phyloP scores from a whole-genome alignment of 768 basidiomycete species.

The Rhodotorula taiwanensis region DNA sequence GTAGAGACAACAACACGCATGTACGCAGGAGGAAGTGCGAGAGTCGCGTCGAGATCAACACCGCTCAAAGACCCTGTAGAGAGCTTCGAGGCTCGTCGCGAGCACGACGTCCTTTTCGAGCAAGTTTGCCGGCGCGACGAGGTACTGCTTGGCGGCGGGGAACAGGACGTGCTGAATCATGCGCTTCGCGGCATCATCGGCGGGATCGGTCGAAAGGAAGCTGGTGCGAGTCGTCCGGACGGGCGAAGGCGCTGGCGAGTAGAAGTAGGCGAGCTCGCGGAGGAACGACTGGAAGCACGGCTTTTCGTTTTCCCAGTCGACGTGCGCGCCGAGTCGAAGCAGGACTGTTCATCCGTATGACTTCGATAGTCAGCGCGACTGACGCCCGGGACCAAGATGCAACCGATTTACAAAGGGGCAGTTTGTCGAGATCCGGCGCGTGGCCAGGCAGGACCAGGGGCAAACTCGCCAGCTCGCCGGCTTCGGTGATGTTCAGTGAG shows the following conservation, averaged over 20 bases:
- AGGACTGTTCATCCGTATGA: constrained; percentile 31
- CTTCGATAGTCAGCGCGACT: too few relatives aligned
- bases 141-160: constrained; percentile 71
- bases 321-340: constrained; percentile 51
- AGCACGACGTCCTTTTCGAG: constrained; percentile 62
- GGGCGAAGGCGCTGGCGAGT: constrained; percentile 49
- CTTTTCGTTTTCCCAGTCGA: constrained; percentile 76
- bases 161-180: constrained; percentile 87
- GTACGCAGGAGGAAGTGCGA: too few relatives aligned
- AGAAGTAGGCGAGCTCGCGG: constrained; percentile 85
- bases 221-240: neutral
- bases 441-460: constrained; percentile 80
- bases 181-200: constrained; percentile 52
- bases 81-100: constrained; percentile 78
- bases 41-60: constrained; percentile 7
- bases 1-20: neutral
- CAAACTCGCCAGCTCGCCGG: constrained; percentile 64
- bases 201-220: constrained; percentile 18
- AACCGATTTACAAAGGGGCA: constrained; percentile 63
- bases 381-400: too few relatives aligned
- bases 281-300: constrained; percentile 81
- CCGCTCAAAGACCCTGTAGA: constrained; percentile 68
- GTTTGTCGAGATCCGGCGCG: constrained; percentile 80
- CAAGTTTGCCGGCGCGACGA: constrained; percentile 61
- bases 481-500: constrained; percentile 57